These are phyloP conservation scores for Phaeolepiota aurea DNA, from an alignment of 768 basidiomycete genomes.

Conservation along the genomic window DNA sequence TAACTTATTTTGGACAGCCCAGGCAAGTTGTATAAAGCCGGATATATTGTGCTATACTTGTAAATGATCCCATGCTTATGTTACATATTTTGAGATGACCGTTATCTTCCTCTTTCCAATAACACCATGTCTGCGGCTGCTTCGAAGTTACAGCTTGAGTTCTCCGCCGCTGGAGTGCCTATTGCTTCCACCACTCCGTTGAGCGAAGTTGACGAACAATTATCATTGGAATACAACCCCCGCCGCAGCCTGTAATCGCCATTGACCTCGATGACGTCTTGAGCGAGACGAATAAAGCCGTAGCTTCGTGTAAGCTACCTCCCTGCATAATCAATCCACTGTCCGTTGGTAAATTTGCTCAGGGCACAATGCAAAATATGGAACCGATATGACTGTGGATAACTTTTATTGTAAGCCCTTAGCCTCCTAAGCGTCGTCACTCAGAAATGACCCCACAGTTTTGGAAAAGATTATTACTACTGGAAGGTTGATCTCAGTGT, in stretches of 20 bases:
- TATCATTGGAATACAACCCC: no score
- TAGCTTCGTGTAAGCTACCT: conserved; percentile 44
- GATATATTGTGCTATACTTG: no score
- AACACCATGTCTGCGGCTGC: conserved; percentile 25
- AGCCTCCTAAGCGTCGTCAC: no score
- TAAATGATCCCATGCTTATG: no score
- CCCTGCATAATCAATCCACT: neutral
- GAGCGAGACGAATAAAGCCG: conserved; percentile 47
- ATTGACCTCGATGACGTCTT: conserved; percentile 67
- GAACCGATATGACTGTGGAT: conserved; percentile 46
- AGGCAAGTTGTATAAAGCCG: conserved; percentile 1
- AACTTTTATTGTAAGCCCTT: conserved; percentile 50
- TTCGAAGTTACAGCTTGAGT: conserved; percentile 14
- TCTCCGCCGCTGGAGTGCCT: no score
- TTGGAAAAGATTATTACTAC: conserved; percentile 56
- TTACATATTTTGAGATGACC: no score
- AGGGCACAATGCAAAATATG: conserved; percentile 65
- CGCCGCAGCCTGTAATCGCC: conserved; percentile 38
- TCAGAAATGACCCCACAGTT: no score
- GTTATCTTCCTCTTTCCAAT: no score
- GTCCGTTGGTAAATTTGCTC: conserved; percentile 1
- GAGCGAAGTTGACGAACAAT: no score
- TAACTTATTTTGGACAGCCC: no score
- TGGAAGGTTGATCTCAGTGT: conserved; percentile 50
- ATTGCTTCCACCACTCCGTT: no score